These are phyloP conservation scores for Ogataea corticis DNA, from an alignment of 805 yeast genomes.

Conservation along the genomic window DNA sequence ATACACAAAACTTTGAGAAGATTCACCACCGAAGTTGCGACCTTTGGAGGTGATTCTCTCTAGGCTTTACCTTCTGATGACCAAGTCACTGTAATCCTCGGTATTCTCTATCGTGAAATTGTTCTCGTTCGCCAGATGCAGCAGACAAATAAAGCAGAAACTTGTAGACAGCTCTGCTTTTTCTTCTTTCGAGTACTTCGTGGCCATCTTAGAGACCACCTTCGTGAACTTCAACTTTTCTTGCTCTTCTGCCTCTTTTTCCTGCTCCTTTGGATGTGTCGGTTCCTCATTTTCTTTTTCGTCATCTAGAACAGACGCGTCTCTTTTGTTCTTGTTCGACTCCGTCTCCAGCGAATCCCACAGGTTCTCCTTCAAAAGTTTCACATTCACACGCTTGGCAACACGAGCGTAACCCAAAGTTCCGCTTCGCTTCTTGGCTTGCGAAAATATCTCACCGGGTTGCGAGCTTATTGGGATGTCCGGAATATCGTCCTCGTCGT, in stretches of 20 bases:
- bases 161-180: constrained; percentile 48
- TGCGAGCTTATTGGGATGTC: constrained; percentile 27
- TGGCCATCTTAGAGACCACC: constrained; percentile 38
- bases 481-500: constrained; percentile 33
- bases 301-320: constrained; percentile 32
- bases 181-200: constrained; percentile 39
- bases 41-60: too few relatives aligned
- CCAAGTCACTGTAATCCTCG: constrained; percentile 38
- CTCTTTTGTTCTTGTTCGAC: constrained; percentile 27
- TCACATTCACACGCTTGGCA: constrained; percentile 50
- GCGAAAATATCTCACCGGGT: constrained; percentile 17
- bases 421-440: constrained; percentile 19
- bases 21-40: too few relatives aligned
- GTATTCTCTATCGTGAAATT: constrained; percentile 41
- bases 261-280: neutral
- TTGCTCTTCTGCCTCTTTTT: constrained; percentile 8
- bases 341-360: constrained; percentile 41
- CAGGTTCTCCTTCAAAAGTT: constrained; percentile 45
- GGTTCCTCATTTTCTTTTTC: constrained; percentile 14
- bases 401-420: constrained; percentile 45
- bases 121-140: constrained; percentile 52
- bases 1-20: too few relatives aligned
- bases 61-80: constrained; percentile 26
- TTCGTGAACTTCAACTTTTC: constrained; percentile 30
- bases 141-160: constrained; percentile 49